A percentile compares a stretch with the other conserved stretches of the same genome.
Evolutionary conservation across 345 rosid genomes (phyloP).

Genomic region (Anacardium occidentale): DNA sequence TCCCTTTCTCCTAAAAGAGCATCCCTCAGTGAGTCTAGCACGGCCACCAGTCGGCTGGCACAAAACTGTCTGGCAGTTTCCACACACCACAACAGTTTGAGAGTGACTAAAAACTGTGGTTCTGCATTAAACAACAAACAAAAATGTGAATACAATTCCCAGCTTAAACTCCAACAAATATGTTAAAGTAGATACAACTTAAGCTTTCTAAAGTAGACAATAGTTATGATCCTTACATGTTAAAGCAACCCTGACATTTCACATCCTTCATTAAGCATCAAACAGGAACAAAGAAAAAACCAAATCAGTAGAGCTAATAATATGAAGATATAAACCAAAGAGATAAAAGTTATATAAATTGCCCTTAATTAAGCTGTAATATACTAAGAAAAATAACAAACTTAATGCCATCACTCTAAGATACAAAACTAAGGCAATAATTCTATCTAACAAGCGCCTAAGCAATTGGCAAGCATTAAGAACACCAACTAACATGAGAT

Average conservation of each 20-base stretch:
- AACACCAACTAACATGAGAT: no score
- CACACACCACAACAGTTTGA: conserved; percentile 69
- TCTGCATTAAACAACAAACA: conserved; percentile 30
- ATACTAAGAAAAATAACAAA: neutral
- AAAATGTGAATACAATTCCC: neutral
- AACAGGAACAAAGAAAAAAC: neutral
- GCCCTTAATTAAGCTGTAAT: neutral
- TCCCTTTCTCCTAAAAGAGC: conserved; percentile 68
- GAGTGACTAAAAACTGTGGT: conserved; percentile 81
- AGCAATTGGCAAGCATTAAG: neutral
- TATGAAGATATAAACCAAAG: neutral
- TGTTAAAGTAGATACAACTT: neutral
- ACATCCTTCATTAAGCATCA: conserved; percentile 50
- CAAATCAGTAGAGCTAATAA: neutral
- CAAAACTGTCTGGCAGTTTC: conserved; percentile 73
- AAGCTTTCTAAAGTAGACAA: no score
- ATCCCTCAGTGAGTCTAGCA: conserved; percentile 66
- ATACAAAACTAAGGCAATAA: neutral
- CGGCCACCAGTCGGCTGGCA: conserved; percentile 81
- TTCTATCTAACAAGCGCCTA: neutral
- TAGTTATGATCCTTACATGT: conserved; percentile 43
- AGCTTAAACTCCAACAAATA: neutral
- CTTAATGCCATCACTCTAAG: neutral
- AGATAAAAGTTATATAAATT: neutral
- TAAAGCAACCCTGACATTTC: conserved; percentile 76